Evolutionary conservation across 2,329 filamentous ascomycete species (phyloP).

Genomic region (Hypoxylon sp.): DNA sequence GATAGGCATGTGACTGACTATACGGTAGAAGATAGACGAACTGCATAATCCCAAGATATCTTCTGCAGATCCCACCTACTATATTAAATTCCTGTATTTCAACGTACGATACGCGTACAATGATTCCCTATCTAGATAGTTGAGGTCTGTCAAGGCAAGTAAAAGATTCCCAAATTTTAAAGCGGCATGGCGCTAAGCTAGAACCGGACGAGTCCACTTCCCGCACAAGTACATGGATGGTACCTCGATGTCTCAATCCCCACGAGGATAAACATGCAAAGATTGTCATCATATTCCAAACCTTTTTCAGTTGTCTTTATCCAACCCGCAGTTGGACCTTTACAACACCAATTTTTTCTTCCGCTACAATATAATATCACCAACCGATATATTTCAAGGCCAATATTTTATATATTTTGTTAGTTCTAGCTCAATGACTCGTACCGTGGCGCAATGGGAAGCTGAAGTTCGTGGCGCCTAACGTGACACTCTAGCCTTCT

Average conservation of each 20-base stretch:
- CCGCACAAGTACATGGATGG: constrained; percentile 18
- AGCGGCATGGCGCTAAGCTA: constrained; percentile 38
- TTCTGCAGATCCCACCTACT: constrained; percentile 37
- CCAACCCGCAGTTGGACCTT: constrained; percentile 22
- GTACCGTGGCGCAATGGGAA: constrained; percentile 27
- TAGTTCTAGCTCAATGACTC: constrained; percentile 24
- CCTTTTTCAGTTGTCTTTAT: constrained; percentile 13
- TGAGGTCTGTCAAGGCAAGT: constrained; percentile 19
- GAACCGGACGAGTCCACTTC: constrained; percentile 19
- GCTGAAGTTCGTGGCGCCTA: constrained; percentile 30
- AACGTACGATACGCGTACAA: constrained; percentile 31
- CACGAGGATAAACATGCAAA: constrained; percentile 24
- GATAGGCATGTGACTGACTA: constrained; percentile 31
- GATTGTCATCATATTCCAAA: constrained; percentile 32
- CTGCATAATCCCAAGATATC: constrained; percentile 1
- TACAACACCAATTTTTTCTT: constrained; percentile 3
- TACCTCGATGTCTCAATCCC: constrained; percentile 34
- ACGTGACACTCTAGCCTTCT: constrained; percentile 45
- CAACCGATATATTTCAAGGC: constrained; percentile 26
- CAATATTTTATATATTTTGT: constrained; percentile 27
- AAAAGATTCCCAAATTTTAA: constrained; percentile 27
- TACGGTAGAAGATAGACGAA: constrained; percentile 21
- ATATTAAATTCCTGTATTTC: constrained; percentile 29
- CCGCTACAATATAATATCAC: constrained; percentile 22
- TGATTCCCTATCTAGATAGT: constrained; percentile 19